Conservation (phyloP, 2,329 filamentous ascomycete species). For the Iodosphaeria phyllophila region DNA sequence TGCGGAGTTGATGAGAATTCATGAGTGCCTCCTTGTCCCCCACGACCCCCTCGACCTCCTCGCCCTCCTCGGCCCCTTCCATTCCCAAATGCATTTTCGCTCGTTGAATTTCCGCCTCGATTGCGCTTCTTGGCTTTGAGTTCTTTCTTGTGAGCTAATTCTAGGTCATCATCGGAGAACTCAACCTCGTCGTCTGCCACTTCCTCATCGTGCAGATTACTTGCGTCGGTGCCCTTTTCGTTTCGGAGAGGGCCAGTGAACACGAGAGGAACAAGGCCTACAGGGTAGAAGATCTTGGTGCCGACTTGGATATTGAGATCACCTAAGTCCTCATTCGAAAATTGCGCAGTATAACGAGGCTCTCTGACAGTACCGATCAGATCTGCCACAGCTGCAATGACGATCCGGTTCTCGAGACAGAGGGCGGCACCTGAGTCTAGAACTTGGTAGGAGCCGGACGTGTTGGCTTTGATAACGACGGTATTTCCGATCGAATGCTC, state of each 20-base stretch:
- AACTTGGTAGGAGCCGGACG: slow-evolving; percentile 66
- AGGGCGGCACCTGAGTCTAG: slow-evolving; percentile 72
- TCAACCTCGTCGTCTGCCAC: slow-evolving; percentile 71
- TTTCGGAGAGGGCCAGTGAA: slow-evolving; percentile 69
- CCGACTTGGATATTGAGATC: slow-evolving; percentile 54
- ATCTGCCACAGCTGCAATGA: slow-evolving; percentile 71
- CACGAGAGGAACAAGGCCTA: slow-evolving; percentile 67
- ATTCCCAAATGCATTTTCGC: slow-evolving; percentile 15
- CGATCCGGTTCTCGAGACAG: slow-evolving; percentile 53
- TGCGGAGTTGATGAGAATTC: slow-evolving; percentile 6
- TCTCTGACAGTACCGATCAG: slow-evolving; percentile 72
- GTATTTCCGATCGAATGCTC: slow-evolving; percentile 64
- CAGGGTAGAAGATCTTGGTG: slow-evolving; percentile 60
- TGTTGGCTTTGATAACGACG: slow-evolving; percentile 60
- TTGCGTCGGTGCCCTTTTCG: slow-evolving; percentile 80
- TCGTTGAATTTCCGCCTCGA: slow-evolving; percentile 17
- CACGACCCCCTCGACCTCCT: slow-evolving; percentile 7
- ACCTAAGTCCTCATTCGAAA: slow-evolving; percentile 44
- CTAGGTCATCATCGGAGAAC: slow-evolving; percentile 92
- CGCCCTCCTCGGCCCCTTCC: slow-evolving; percentile 16
- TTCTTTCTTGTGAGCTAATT: slow-evolving; percentile 60
- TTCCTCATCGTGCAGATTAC: slow-evolving; percentile 90
- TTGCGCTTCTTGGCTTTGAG: slow-evolving; percentile 45
- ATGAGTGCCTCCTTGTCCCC: slow-evolving; percentile 1
- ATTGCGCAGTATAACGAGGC: slow-evolving; percentile 71